phyloP scores from a whole-genome alignment of 208 protist genomes.

The Polymyxa betae region DNA sequence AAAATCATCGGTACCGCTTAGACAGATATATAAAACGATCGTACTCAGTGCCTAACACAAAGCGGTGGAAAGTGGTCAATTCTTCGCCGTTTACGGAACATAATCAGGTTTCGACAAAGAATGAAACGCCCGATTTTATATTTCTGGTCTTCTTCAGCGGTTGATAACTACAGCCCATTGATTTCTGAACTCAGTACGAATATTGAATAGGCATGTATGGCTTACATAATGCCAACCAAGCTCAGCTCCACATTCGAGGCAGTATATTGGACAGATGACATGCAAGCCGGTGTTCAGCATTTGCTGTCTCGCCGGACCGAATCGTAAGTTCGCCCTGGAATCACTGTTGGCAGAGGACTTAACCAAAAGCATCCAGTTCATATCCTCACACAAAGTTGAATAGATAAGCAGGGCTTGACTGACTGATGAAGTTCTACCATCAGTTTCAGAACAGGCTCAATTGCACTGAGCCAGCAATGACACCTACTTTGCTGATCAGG shows the following conservation, averaged over 20 bases:
- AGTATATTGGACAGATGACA: neutral
- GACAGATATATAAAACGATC: too few species aligned
- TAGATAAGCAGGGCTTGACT: neutral
- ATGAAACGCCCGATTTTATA: constrained; percentile 34
- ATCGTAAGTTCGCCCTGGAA: constrained; percentile 1
- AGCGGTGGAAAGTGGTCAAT: too few species aligned
- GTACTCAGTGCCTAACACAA: too few species aligned
- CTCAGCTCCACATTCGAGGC: neutral
- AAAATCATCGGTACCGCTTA: too few species aligned
- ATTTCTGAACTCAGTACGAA: neutral
- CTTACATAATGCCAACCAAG: constrained; percentile 40
- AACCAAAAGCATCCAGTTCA: neutral
- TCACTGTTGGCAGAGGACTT: neutral
- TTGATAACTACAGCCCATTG: neutral
- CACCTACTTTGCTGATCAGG: neutral
- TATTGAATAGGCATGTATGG: neutral
- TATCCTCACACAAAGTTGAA: neutral
- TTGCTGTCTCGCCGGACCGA: neutral
- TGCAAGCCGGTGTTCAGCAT: constrained; percentile 17
- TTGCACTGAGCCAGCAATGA: neutral
- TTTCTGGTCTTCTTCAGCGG: neutral
- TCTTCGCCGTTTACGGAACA: neutral
- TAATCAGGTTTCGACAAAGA: neutral
- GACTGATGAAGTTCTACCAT: neutral
- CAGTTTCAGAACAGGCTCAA: neutral